These are phyloP conservation scores for Monilinia laxa DNA, from an alignment of 2,329 filamentous ascomycete genomes.

Conservation along the genomic window DNA sequence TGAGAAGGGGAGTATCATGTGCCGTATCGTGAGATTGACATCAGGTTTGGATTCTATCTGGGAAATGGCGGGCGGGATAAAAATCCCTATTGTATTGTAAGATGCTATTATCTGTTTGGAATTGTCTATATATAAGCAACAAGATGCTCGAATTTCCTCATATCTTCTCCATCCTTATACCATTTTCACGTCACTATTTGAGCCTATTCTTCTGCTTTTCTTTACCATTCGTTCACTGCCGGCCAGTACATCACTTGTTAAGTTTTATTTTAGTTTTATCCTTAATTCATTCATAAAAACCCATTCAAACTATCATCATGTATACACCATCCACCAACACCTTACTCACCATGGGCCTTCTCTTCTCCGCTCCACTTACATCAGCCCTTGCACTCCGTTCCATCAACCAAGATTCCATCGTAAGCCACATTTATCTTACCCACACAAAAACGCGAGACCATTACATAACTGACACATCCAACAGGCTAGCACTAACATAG, in stretches of 20 bases:
- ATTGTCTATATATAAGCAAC: slow-evolving; percentile 6
- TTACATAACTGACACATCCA: neutral
- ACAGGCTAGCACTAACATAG: slow-evolving; percentile 9
- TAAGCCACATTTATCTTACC: slow-evolving; percentile 11
- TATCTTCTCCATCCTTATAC: slow-evolving; percentile 10
- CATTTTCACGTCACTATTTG: slow-evolving; percentile 4
- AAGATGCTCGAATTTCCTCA: slow-evolving; percentile 14
- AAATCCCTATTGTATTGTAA: neutral
- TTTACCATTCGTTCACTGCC: slow-evolving; percentile 15
- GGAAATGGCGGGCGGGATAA: neutral
- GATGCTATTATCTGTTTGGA: neutral
- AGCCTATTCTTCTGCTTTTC: neutral
- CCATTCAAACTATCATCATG: slow-evolving; percentile 32
- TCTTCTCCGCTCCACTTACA: slow-evolving; percentile 34
- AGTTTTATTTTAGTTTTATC: slow-evolving; percentile 15
- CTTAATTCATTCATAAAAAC: slow-evolving; percentile 29
- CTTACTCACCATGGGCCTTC: slow-evolving; percentile 35
- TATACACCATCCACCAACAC: slow-evolving; percentile 36
- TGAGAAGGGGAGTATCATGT: neutral
- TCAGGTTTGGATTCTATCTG: neutral
- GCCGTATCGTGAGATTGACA: neutral
- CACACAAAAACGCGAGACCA: no score
- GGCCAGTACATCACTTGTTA: slow-evolving; percentile 5
- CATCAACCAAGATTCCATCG: slow-evolving; percentile 28
- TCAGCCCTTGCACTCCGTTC: slow-evolving; percentile 29